phyloP scores from a whole-genome alignment of 768 basidiomycete genomes.

The Tricholoma matsutake region DNA sequence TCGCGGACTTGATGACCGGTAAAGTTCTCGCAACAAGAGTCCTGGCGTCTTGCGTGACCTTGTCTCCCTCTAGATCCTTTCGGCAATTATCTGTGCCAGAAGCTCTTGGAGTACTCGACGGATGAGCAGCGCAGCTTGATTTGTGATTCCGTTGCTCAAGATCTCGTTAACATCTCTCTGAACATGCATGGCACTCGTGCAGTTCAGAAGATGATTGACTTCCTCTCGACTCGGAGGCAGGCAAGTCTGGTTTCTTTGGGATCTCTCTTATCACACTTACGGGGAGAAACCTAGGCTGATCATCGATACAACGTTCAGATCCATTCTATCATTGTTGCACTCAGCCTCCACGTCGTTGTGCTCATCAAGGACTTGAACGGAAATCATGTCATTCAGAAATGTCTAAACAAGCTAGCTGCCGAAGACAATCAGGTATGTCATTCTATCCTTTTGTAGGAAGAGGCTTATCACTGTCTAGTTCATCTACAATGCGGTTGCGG shows the following conservation, averaged over 20 bases:
- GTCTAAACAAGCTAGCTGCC: slow-evolving; percentile 94
- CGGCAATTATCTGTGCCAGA: slow-evolving; percentile 98
- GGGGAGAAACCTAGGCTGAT: slow-evolving; percentile 61
- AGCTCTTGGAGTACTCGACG: slow-evolving; percentile 92
- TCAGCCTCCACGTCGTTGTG: slow-evolving; percentile 96
- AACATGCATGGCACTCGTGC: slow-evolving; percentile 99
- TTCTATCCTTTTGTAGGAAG: background rate
- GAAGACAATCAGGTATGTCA: slow-evolving; percentile 90
- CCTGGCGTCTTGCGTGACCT: slow-evolving; percentile 1
- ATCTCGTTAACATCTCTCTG: slow-evolving; percentile 94
- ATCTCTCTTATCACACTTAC: slow-evolving; percentile 50
- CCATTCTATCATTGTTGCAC: slow-evolving; percentile 92
- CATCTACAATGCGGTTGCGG: slow-evolving; percentile 98
- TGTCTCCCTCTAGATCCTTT: slow-evolving; percentile 71
- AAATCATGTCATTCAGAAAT: slow-evolving; percentile 99
- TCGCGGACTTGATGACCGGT: slow-evolving; percentile 98
- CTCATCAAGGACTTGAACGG: slow-evolving; percentile 98
- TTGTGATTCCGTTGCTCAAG: slow-evolving; percentile 96
- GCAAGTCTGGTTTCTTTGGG: slow-evolving; percentile 45
- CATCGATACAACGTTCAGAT: slow-evolving; percentile 87
- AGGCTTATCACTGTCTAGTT: slow-evolving; percentile 49
- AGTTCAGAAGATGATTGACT: slow-evolving; percentile 99
- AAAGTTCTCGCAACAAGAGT: slow-evolving; percentile 14
- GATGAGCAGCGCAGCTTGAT: slow-evolving; percentile 97
- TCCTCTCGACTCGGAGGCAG: slow-evolving; percentile 92